A percentile compares a stretch with the other conserved stretches of the same genome.
Conservation (phyloP, 352 stramenopile species). For the Phytophthora vignae region DNA sequence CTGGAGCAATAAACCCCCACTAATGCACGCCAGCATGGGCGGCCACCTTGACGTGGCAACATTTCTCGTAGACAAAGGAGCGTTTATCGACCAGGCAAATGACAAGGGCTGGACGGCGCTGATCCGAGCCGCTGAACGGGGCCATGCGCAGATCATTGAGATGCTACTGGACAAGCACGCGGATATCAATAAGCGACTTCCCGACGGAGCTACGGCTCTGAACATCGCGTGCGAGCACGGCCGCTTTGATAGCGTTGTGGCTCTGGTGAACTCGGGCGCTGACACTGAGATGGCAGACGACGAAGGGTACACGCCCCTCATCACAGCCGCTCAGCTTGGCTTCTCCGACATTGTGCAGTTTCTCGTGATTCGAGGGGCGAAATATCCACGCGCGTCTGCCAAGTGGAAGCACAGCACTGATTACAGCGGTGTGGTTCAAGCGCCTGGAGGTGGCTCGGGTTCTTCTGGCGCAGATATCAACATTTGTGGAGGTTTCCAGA, state of each 20-base stretch:
- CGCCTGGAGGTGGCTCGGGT: conserved; percentile 5
- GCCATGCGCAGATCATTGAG: background rate
- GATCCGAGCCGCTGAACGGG: background rate
- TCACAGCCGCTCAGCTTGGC: background rate
- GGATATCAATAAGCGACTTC: conserved; percentile 1
- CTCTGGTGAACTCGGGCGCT: background rate
- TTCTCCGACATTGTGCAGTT: conserved; percentile 8
- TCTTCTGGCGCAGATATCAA: conserved; percentile 16
- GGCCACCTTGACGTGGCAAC: background rate
- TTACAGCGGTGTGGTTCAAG: conserved; percentile 11
- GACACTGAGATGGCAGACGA: background rate
- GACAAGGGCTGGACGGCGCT: background rate
- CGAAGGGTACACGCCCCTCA: conserved; percentile 10
- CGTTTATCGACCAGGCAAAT: background rate
- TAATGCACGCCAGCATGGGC: background rate
- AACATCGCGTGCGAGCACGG: conserved; percentile 4
- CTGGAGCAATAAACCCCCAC: background rate
- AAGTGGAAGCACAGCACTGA: conserved; percentile 8
- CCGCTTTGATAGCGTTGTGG: background rate
- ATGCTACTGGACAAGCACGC: background rate
- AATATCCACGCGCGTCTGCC: background rate
- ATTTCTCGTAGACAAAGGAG: background rate
- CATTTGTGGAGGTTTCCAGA: conserved; percentile 2
- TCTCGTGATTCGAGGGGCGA: background rate
- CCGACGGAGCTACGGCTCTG: conserved; percentile 4